Evolutionary conservation across 192 early-diverging fungal genomes (phyloP).

Genomic region (Entomortierella beljakovae): DNA sequence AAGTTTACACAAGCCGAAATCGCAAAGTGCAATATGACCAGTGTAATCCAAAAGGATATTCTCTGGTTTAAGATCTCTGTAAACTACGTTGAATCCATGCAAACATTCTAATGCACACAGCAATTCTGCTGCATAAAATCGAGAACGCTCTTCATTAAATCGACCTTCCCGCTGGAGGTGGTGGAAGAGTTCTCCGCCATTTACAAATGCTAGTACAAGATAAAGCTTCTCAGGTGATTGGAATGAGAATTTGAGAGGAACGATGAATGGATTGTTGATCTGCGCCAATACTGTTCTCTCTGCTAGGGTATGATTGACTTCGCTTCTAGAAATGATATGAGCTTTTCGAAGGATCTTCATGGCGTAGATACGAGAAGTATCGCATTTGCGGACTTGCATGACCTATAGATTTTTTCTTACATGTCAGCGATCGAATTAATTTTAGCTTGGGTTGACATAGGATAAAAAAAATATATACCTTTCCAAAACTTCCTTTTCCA

Average conservation of each 20-base stretch:
- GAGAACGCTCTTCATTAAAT: constrained; percentile 88
- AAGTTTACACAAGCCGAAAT: constrained; percentile 95
- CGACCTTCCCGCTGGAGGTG: constrained; percentile 90
- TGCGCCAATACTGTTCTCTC: constrained; percentile 92
- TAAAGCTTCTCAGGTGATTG: constrained; percentile 96
- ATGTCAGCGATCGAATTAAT: too few species aligned
- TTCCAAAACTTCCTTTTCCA: constrained; percentile 97
- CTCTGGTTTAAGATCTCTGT: constrained; percentile 95
- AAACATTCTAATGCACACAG: constrained; percentile 91
- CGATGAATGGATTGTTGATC: constrained; percentile 94
- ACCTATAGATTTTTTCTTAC: too few species aligned
- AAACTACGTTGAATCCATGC: constrained; percentile 92
- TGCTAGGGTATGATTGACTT: constrained; percentile 94
- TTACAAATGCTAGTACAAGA: constrained; percentile 94
- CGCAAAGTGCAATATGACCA: constrained; percentile 94
- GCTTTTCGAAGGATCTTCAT: constrained; percentile 97
- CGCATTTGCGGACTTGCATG: constrained; percentile 93
- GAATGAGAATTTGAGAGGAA: constrained; percentile 94
- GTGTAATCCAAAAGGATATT: constrained; percentile 95
- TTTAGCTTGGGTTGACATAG: background rate
- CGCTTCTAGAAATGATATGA: constrained; percentile 91
- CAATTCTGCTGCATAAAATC: constrained; percentile 96
- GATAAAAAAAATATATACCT: constrained; percentile 65
- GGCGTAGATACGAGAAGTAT: constrained; percentile 94
- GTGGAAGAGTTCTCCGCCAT: constrained; percentile 97